Conservation (phyloP, 257 asterid genomes). For the Salvia hispanica region DNA sequence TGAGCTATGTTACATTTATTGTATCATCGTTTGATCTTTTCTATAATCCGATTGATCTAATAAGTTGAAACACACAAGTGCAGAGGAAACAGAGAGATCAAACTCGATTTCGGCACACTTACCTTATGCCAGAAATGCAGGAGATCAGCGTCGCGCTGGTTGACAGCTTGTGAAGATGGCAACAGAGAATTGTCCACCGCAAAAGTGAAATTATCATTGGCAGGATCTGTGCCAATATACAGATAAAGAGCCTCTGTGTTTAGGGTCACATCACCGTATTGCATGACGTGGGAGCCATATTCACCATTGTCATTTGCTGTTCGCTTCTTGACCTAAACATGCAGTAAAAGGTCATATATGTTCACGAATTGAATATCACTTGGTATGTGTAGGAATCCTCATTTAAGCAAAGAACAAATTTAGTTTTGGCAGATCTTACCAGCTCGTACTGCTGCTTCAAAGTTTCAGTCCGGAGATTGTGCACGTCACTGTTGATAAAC, state of each 20-base stretch:
- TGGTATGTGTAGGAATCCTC: no score
- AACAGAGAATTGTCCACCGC: slow-evolving; percentile 51
- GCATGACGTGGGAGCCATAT: slow-evolving; percentile 93
- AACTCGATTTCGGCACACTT: not conserved
- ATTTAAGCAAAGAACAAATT: no score
- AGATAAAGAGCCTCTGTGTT: slow-evolving; percentile 51
- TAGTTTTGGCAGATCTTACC: slow-evolving; percentile 52
- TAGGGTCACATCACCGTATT: slow-evolving; percentile 70
- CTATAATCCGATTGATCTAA: no score
- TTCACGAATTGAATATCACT: no score
- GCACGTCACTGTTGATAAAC: slow-evolving; percentile 64
- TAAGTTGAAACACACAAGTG: no score
- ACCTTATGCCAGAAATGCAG: slow-evolving; percentile 96
- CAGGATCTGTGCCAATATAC: slow-evolving; percentile 84
- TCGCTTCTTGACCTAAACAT: slow-evolving; percentile 73
- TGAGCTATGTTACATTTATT: not conserved
- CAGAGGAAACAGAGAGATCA: not conserved
- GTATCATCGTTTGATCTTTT: no score
- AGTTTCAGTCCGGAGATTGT: slow-evolving; percentile 81
- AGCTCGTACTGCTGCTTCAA: slow-evolving; percentile 80
- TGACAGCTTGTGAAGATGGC: slow-evolving; percentile 55
- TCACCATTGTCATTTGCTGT: slow-evolving; percentile 60
- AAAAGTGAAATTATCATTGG: slow-evolving; percentile 69
- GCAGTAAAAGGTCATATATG: not conserved
- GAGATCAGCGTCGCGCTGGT: slow-evolving; percentile 95